These are phyloP conservation scores for Nannochloris sp. DNA, from an alignment of 139 green algal genomes.

Conservation along the genomic window DNA sequence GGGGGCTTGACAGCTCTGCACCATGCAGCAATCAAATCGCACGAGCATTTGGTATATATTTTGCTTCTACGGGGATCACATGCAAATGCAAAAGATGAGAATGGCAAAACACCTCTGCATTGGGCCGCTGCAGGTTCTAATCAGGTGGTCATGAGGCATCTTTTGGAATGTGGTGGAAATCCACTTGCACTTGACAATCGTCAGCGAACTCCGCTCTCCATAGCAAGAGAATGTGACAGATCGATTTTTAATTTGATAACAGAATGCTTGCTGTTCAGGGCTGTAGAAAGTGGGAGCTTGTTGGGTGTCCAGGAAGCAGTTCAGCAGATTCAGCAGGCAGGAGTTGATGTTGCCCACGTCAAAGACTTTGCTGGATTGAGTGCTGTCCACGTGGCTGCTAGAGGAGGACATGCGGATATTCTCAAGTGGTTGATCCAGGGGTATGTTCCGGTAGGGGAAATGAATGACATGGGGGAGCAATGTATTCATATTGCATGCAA, in stretches of 20 bases:
- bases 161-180: conserved; percentile 11
- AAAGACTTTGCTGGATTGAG: conserved; percentile 1
- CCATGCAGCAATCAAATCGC: not conserved
- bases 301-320: not conserved
- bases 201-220: not conserved
- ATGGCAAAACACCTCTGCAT: conserved; percentile 5
- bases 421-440: not conserved
- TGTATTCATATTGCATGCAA: not conserved
- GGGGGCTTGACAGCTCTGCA: conserved; percentile 1
- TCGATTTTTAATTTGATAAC: not conserved
- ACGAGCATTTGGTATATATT: conserved; percentile 2
- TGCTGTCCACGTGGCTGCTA: conserved; percentile 4
- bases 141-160: not conserved
- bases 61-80: not conserved
- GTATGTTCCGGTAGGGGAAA: not conserved
- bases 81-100: conserved; percentile 1
- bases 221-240: not conserved
- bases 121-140: not conserved
- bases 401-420: conserved; percentile 4
- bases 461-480: conserved; percentile 3
- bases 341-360: not conserved
- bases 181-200: conserved; percentile 4
- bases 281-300: not conserved
- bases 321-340: too few relatives aligned
- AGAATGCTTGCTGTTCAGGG: not conserved